A percentile compares a stretch with the other conserved stretches of the same genome.
phyloP scores from a whole-genome alignment of 179 eudicot genomes.

The Dionaea muscipula region DNA sequence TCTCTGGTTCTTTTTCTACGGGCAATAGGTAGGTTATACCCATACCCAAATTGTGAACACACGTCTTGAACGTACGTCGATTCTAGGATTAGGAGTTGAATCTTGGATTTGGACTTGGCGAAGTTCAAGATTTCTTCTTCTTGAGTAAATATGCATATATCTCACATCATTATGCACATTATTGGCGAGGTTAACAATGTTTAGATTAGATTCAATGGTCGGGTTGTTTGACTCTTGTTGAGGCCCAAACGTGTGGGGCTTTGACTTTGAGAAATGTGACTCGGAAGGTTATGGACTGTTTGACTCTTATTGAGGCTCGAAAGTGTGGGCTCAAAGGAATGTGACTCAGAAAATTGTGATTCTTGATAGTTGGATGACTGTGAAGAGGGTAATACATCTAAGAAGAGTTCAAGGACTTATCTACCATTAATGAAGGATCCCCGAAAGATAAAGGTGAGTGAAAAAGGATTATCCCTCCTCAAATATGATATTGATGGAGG shows the following conservation, averaged over 20 bases:
- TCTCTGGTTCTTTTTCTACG: not conserved
- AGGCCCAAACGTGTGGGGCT: no score
- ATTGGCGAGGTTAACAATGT: not conserved
- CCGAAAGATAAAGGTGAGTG: not conserved
- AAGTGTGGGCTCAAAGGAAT: no score
- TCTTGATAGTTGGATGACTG: not conserved
- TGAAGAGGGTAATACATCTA: not conserved
- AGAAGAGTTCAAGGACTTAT: no score
- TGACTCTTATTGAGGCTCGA: not conserved
- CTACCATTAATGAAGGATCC: not conserved
- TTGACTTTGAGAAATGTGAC: no score
- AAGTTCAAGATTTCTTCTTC: not conserved
- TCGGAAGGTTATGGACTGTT: no score
- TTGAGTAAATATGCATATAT: not conserved
- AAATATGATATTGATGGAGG: not conserved
- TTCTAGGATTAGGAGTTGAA: not conserved
- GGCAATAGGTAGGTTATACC: not conserved
- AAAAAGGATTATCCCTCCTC: not conserved
- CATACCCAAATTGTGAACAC: not conserved
- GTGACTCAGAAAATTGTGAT: not conserved
- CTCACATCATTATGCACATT: no score
- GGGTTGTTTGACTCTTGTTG: no score
- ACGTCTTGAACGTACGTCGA: not conserved
- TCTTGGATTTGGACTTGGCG: not conserved
- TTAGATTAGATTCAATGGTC: not conserved